Base-by-base conservation (phyloP, 306 rosid species). In the Ceratonia siliqua region DNA sequence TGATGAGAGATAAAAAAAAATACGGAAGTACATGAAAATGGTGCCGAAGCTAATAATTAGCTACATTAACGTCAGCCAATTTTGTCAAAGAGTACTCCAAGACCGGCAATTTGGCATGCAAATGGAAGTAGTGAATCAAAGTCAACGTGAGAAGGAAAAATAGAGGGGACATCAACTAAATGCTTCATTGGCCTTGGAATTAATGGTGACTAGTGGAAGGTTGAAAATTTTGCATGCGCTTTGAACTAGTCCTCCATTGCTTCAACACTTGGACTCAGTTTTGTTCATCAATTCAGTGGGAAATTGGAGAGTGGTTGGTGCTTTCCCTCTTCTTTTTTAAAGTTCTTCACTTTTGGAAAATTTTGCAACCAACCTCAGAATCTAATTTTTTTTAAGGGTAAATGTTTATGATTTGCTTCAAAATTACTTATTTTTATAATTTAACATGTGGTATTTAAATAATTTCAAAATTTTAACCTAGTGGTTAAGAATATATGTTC, bases 181-280 rank as follows among this genome's bases (percentile, higher is more conserved):
- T 13, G 20, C 18, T 14, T 45, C 5, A 15, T 45, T 45, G 17
- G 15, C 2, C 2, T 14, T 1, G 8, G 1, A 1, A 45, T 45
- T 12, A 43, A 43, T 3, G 20, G 52, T 13, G 43, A n/a, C n/a
- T 43, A 2, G 17, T 43, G 58, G 14, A 15, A 2, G 15, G 59
- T 54, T 54, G 32, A n/a, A 54, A 54, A 54, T 2, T 27, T 5
- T 74, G 81, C 83, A 83, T 79, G 83, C 86, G 72, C 83, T 63
- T 69, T 56, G 58, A 64, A 79, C 28, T 59, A 9, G 3, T 15
- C 35, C 1, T 45, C 10, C 11, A 42, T 18, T 59, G 30, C 61
- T 36, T 61, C 8, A 38, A 56, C 14, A 28, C n/a, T 59, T 67
- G 56, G 42, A 48, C 8, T 30, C 24, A 42, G 32, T 38, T 30